Conservation (phyloP, 2,329 filamentous ascomycete genomes). For the Fusarium chlamydosporum region DNA sequence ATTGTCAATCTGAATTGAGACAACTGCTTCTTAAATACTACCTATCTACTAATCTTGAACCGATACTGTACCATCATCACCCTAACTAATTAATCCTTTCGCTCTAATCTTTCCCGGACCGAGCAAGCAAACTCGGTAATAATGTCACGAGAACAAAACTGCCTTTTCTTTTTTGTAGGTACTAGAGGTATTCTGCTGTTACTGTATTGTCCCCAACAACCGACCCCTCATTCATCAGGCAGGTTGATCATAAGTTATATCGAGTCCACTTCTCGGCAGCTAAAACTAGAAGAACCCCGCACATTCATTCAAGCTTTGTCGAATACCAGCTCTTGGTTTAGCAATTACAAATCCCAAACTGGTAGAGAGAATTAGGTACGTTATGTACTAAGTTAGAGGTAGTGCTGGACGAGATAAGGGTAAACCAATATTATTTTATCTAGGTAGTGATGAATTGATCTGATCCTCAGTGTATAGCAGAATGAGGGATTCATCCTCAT, state of each 20-base stretch:
- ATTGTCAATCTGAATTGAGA: neutral
- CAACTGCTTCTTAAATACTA: neutral
- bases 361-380: neutral
- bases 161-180: neutral
- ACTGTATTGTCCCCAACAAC: neutral
- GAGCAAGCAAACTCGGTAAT: slow-evolving; percentile 20
- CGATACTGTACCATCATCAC: neutral
- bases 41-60: neutral
- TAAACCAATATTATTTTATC: no score
- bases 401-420: no score
- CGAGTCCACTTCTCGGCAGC: slow-evolving; percentile 25
- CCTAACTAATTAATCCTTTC: slow-evolving; percentile 4
- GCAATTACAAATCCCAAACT: slow-evolving; percentile 41
- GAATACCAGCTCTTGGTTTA: slow-evolving; percentile 48
- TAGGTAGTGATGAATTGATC: neutral
- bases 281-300: slow-evolving; percentile 23
- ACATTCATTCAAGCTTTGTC: slow-evolving; percentile 36
- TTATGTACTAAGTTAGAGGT: no score
- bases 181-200: neutral
- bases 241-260: slow-evolving; percentile 12
- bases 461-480: neutral
- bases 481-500: no score
- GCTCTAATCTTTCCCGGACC: slow-evolving; percentile 21
- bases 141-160: slow-evolving; percentile 2
- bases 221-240: slow-evolving; percentile 14